Conservation (phyloP, 1,284 basidiomycete species). For the Entoloma clypeatum region DNA sequence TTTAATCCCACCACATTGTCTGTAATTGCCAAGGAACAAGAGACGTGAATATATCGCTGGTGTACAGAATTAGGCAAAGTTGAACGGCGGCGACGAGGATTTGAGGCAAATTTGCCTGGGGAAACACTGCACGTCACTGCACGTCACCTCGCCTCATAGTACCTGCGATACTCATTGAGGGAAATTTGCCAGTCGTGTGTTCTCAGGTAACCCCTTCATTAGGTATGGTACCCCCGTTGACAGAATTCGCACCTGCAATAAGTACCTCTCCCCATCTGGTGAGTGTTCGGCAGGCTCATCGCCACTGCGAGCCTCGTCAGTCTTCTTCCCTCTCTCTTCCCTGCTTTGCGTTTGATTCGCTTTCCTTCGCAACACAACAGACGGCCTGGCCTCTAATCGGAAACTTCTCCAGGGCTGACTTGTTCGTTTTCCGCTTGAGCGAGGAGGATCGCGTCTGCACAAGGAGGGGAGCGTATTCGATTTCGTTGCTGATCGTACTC, state of each 20-base stretch:
- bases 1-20: too few relatives aligned
- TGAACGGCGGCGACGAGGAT: too few relatives aligned
- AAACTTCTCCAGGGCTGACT: conserved; percentile 60
- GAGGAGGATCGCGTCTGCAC: conserved; percentile 35
- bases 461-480: conserved; percentile 47
- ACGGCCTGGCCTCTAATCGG: conserved; percentile 66
- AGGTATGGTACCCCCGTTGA: conserved; percentile 1
- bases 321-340: conserved; percentile 19
- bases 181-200: conserved; percentile 72
- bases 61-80: too few relatives aligned
- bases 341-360: conserved; percentile 35
- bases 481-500: conserved; percentile 52
- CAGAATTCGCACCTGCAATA: conserved; percentile 65
- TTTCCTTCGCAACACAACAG: conserved; percentile 20
- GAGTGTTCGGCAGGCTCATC: conserved; percentile 64
- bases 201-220: conserved; percentile 6
- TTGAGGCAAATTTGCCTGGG: too few relatives aligned
- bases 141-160: too few relatives aligned
- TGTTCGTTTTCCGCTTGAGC: conserved; percentile 69
- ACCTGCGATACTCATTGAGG: too few relatives aligned
- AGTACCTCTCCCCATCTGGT: conserved; percentile 70
- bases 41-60: too few relatives aligned
- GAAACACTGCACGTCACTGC: too few relatives aligned
- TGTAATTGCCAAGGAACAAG: too few relatives aligned
- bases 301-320: conserved; percentile 59